These are phyloP conservation scores for Rubus idaeus DNA, from an alignment of 306 rosid genomes.

Conservation along the genomic window DNA sequence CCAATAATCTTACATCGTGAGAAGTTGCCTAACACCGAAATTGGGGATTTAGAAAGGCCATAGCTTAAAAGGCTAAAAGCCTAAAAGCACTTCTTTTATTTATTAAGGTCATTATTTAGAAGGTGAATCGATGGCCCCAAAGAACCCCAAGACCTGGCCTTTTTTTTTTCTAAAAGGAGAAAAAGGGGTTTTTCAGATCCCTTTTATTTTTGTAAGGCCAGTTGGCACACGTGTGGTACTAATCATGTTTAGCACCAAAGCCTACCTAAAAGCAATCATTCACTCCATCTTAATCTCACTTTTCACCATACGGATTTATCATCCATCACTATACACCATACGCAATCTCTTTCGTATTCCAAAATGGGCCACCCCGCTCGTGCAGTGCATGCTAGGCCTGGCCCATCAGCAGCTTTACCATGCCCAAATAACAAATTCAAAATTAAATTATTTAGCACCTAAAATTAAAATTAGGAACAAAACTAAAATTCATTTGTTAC, in stretches of 20 bases:
- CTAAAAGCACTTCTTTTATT: not conserved
- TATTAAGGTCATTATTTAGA: conserved; percentile 43
- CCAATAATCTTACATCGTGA: not conserved
- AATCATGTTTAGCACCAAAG: conserved; percentile 90
- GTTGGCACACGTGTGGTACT: conserved; percentile 85
- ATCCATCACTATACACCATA: conserved; percentile 32
- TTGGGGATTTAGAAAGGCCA: conserved; percentile 30
- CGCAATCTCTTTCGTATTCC: conserved; percentile 35
- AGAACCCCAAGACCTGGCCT: conserved; percentile 21
- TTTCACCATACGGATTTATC: not conserved
- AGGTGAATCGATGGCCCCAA: conserved; percentile 34
- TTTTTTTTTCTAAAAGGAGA: not conserved
- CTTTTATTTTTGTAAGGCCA: conserved; percentile 48
- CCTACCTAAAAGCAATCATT: conserved; percentile 60
- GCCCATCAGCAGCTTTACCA: conserved; percentile 39
- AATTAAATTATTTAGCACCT: not conserved
- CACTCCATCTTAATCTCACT: conserved; percentile 44
- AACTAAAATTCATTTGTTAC: not conserved
- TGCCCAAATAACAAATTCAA: conserved; percentile 23
- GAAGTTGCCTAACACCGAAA: not conserved
- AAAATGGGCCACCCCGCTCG: conserved; percentile 76
- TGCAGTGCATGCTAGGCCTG: conserved; percentile 62
- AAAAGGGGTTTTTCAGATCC: conserved; percentile 4
- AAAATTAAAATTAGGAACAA: not conserved
- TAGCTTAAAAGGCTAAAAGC: not conserved